These are phyloP conservation scores for Cavenderia fasciculata DNA, from an alignment of 78 protist genomes.

Conservation along the genomic window DNA sequence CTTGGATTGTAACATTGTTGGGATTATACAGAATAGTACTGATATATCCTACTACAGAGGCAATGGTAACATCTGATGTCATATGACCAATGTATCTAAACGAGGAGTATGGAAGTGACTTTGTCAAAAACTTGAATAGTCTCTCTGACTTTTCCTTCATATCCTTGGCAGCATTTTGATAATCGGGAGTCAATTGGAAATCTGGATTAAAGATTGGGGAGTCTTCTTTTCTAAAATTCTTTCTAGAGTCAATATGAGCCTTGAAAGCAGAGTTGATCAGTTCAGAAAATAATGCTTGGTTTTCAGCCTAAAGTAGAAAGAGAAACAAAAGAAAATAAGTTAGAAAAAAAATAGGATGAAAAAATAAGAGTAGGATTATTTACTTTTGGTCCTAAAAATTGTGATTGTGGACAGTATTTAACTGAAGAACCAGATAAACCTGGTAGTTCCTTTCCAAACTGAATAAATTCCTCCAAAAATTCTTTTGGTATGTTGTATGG, in stretches of 20 bases:
- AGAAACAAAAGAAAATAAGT: neutral
- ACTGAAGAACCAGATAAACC: neutral
- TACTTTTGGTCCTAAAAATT: conserved; percentile 50
- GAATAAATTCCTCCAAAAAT: neutral
- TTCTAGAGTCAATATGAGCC: neutral
- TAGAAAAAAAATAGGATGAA: neutral
- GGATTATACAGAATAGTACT: conserved; percentile 31
- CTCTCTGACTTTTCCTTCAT: conserved; percentile 7
- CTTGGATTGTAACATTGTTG: conserved; percentile 55
- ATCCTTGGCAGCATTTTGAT: conserved; percentile 8
- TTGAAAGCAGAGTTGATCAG: neutral
- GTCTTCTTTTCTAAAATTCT: conserved; percentile 10
- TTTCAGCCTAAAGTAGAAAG: conserved; percentile 13
- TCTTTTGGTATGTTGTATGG: neutral
- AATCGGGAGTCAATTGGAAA: conserved; percentile 16
- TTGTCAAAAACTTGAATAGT: neutral
- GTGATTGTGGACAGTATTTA: neutral
- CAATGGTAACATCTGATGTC: conserved; percentile 7
- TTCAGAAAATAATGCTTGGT: neutral
- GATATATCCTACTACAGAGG: conserved; percentile 8
- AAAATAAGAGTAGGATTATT: neutral
- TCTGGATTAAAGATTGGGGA: conserved; percentile 9
- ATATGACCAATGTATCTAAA: conserved; percentile 49
- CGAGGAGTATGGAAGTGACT: conserved; percentile 32
- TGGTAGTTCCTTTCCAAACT: neutral